Conservation (phyloP, 148 eudicot genomes). For the Bassia scoparia region DNA sequence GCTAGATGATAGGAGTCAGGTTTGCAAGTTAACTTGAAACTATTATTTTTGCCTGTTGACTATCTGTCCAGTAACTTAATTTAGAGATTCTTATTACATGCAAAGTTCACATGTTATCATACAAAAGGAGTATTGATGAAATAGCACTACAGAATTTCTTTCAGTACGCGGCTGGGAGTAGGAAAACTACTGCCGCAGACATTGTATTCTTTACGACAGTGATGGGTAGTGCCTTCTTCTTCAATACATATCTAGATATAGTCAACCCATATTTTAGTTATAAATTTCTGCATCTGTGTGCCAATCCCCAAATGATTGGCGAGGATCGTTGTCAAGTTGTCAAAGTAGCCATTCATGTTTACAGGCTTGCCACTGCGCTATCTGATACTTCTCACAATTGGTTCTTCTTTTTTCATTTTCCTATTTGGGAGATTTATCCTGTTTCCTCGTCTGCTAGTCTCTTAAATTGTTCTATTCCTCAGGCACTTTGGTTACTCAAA, state of each 20-base stretch:
- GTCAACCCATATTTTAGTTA: conserved; percentile 9
- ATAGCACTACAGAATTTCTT: conserved; percentile 52
- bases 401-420: too few species aligned
- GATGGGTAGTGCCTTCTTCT: conserved; percentile 54
- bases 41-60: background rate
- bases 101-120: conserved; percentile 39
- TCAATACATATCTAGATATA: background rate
- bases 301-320: conserved; percentile 97
- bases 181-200: conserved; percentile 94
- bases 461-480: too few species aligned
- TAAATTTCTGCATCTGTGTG: conserved; percentile 26
- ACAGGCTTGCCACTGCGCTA: conserved; percentile 90
- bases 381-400: conserved; percentile 53
- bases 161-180: conserved; percentile 99
- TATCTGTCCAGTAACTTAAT: background rate
- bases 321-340: conserved; percentile 94
- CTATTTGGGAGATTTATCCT: too few species aligned
- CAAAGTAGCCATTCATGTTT: conserved; percentile 99
- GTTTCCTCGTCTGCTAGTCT: too few species aligned
- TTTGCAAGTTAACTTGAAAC: too few species aligned
- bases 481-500: too few species aligned
- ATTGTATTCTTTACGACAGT: conserved; percentile 97
- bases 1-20: conserved; percentile 80
- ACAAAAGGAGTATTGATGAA: conserved; percentile 75
- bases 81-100: background rate